These are phyloP conservation scores for Diplogelasinospora grovesii DNA, from an alignment of 495 filamentous ascomycete genomes.

Conservation along the genomic window DNA sequence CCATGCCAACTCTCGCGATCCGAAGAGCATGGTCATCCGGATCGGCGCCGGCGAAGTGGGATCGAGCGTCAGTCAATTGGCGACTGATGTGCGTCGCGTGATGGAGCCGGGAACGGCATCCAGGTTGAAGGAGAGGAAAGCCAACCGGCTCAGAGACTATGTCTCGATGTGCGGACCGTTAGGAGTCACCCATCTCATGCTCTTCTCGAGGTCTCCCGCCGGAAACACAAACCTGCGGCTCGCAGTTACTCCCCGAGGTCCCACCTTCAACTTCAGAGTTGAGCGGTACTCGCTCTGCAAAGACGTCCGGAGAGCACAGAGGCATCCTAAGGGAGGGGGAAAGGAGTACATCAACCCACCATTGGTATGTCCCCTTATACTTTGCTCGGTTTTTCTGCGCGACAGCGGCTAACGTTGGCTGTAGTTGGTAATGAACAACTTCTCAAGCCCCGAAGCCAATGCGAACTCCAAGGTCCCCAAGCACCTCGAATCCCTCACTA, in stretches of 20 bases:
- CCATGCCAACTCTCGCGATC: conserved; percentile 49
- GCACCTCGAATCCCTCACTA: conserved; percentile 88
- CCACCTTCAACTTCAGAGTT: conserved; percentile 91
- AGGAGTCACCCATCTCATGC: conserved; percentile 86
- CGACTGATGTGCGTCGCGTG: conserved; percentile 82
- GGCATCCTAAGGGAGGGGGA: conserved; percentile 70
- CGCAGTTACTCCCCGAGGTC: conserved; percentile 81
- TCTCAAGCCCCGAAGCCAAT: conserved; percentile 62
- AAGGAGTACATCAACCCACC: conserved; percentile 80
- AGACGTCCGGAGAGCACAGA: conserved; percentile 74
- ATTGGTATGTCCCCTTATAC: conserved; percentile 43
- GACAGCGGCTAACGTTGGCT: conserved; percentile 10
- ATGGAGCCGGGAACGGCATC: conserved; percentile 94
- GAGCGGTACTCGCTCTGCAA: conserved; percentile 93
- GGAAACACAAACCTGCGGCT: conserved; percentile 92
- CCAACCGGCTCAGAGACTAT: conserved; percentile 87
- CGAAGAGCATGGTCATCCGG: conserved; percentile 97
- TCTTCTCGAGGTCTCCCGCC: conserved; percentile 83
- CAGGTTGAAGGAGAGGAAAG: conserved; percentile 79
- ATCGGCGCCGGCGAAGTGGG: conserved; percentile 93
- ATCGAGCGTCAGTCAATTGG: conserved; percentile 82
- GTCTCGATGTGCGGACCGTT: conserved; percentile 92
- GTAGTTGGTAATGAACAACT: conserved; percentile 98
- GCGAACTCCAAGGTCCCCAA: conserved; percentile 60
- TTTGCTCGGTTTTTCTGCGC: background rate